A percentile compares a stretch with the other conserved stretches of the same genome.
These are phyloP conservation scores for Veloporphyrellus conicus DNA, from an alignment of 1,284 basidiomycete species.

Conservation along the genomic window DNA sequence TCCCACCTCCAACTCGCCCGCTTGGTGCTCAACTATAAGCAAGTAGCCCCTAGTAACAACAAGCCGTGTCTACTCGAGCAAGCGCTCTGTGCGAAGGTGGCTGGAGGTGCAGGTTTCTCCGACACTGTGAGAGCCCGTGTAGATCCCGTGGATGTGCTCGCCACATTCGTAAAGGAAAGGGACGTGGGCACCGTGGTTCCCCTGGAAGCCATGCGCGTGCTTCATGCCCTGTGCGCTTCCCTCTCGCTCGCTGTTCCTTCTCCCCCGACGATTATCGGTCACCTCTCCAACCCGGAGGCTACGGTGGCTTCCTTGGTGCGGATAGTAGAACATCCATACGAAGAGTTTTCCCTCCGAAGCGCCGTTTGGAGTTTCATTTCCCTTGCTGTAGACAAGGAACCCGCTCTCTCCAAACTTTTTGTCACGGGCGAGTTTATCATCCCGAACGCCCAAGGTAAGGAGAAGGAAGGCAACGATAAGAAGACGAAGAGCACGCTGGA, in stretches of 20 bases:
- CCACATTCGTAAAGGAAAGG: conserved; percentile 59
- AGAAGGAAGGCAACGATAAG: conserved; percentile 27
- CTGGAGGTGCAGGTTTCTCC: conserved; percentile 46
- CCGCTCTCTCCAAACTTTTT: conserved; percentile 80
- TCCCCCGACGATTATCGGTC: conserved; percentile 65
- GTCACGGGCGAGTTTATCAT: conserved; percentile 67
- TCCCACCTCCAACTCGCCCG: conserved; percentile 61
- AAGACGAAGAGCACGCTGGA: conserved; percentile 53
- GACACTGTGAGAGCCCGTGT: conserved; percentile 45
- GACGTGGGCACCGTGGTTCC: conserved; percentile 56
- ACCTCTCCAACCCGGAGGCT: conserved; percentile 67
- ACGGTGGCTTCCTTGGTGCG: conserved; percentile 58
- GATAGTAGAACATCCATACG: conserved; percentile 67
- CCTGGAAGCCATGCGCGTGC: conserved; percentile 59
- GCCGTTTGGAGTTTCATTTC: conserved; percentile 83
- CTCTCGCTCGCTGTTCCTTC: conserved; percentile 57
- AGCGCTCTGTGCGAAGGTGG: conserved; percentile 58
- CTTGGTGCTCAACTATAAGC: conserved; percentile 60
- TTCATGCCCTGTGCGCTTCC: conserved; percentile 64
- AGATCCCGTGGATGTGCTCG: conserved; percentile 70
- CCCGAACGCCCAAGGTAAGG: conserved; percentile 43
- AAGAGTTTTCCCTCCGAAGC: conserved; percentile 63
- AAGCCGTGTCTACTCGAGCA: conserved; percentile 71
- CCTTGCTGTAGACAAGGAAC: conserved; percentile 80
- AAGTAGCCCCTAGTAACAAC: conserved; percentile 35